Percentiles rank a stretch among this genome's conserved stretches.
phyloP scores from a whole-genome alignment of 441 rosid genomes.

The Manihot esculenta region DNA sequence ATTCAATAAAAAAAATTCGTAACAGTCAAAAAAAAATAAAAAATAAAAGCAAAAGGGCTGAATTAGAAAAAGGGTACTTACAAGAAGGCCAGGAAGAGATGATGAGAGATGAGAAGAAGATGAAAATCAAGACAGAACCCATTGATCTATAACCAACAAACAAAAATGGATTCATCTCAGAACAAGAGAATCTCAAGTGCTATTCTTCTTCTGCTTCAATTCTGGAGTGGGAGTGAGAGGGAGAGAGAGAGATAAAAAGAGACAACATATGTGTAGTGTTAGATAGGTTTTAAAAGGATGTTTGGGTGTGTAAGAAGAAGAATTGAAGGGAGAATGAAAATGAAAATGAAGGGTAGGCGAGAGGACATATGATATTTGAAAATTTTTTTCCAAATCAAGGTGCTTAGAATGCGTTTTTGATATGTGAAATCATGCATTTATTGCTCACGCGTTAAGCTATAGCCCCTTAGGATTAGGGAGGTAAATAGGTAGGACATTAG shows the following conservation, averaged over 20 bases:
- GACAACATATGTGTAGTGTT: no score
- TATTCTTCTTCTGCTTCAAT: no score
- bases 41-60: not conserved
- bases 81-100: slow-evolving; percentile 36
- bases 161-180: no score
- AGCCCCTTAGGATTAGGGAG: no score
- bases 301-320: no score
- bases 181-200: no score
- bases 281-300: no score
- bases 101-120: slow-evolving; percentile 30
- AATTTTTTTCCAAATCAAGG: not conserved
- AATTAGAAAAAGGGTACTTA: slow-evolving; percentile 19
- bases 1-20: not conserved
- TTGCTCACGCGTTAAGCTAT: not conserved
- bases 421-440: not conserved
- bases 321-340: no score
- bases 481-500: no score
- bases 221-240: no score
- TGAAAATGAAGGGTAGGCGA: not conserved
- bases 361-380: not conserved
- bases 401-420: not conserved
- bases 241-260: no score
- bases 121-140: slow-evolving; percentile 25
- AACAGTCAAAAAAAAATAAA: not conserved
- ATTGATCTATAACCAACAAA: slow-evolving; percentile 27